Conservation (phyloP, 139 green algal species). For the Picochlorum sp. region DNA sequence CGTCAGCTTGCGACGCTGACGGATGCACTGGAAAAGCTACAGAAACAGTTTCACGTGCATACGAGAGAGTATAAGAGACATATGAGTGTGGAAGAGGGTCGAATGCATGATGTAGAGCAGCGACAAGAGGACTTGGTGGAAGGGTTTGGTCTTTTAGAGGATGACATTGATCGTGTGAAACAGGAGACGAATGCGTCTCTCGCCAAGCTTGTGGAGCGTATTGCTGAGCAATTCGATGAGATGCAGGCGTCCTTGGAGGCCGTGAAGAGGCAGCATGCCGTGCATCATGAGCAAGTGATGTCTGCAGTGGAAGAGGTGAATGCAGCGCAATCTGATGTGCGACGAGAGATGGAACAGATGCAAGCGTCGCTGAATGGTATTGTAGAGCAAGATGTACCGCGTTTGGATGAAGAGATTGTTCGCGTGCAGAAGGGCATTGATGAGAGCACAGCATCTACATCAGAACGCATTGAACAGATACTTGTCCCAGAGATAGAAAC, state of each 20-base stretch:
- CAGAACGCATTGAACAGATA: too few relatives aligned
- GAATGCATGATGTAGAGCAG: conserved; percentile 24
- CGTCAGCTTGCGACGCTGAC: conserved; percentile 5
- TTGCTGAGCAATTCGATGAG: conserved; percentile 37
- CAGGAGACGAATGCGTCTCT: conserved; percentile 13
- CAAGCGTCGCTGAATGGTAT: neutral
- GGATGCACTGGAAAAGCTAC: conserved; percentile 14
- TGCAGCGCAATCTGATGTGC: neutral
- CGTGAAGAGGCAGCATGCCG: neutral
- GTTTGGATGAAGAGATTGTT: neutral
- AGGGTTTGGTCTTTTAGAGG: neutral
- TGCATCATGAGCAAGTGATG: neutral
- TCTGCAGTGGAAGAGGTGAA: neutral
- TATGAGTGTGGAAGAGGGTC: conserved; percentile 7
- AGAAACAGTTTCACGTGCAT: conserved; percentile 8
- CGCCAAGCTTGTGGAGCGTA: conserved; percentile 8
- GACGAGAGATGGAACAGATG: neutral
- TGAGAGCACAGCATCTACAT: too few relatives aligned
- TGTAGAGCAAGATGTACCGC: neutral
- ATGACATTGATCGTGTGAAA: neutral
- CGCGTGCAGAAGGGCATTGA: neutral
- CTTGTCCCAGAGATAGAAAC: too few relatives aligned
- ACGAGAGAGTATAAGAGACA: conserved; percentile 20
- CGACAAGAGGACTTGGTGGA: conserved; percentile 14
- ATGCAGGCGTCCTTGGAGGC: conserved; percentile 26